phyloP scores from a whole-genome alignment of 2,329 filamentous ascomycete genomes.

The Cladosporium sp. region DNA sequence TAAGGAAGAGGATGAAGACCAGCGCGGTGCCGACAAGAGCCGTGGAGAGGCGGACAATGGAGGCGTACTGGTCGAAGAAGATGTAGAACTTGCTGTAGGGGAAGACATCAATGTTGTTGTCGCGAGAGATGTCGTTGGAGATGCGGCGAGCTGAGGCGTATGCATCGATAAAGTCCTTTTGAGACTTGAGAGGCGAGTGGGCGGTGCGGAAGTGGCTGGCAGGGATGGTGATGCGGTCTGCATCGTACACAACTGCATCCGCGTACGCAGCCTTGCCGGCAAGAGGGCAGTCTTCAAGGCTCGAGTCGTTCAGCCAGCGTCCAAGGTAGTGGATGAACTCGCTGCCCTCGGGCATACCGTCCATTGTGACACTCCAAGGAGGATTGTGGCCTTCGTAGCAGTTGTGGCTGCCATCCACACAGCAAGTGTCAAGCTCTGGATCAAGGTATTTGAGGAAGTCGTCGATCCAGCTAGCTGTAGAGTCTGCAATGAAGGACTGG shows the following conservation, averaged over 20 bases:
- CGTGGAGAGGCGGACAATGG: slow-evolving; percentile 77
- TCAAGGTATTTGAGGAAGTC: slow-evolving; percentile 98
- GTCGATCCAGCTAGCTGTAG: slow-evolving; percentile 93
- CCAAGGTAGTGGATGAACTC: slow-evolving; percentile 86
- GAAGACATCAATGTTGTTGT: slow-evolving; percentile 83
- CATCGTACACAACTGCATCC: slow-evolving; percentile 76
- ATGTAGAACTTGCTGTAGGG: slow-evolving; percentile 98
- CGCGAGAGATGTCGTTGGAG: slow-evolving; percentile 68
- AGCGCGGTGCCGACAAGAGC: slow-evolving; percentile 80
- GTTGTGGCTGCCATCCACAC: slow-evolving; percentile 59
- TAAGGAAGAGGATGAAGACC: slow-evolving; percentile 79
- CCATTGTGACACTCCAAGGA: slow-evolving; percentile 84
- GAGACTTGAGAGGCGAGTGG: slow-evolving; percentile 82
- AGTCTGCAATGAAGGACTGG: slow-evolving; percentile 82
- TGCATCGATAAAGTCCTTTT: slow-evolving; percentile 88
- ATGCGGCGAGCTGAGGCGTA: slow-evolving; percentile 90
- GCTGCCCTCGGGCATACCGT: slow-evolving; percentile 88
- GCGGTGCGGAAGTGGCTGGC: slow-evolving; percentile 91
- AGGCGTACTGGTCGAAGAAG: slow-evolving; percentile 96
- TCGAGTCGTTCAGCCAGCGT: slow-evolving; percentile 79
- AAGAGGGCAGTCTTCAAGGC: slow-evolving; percentile 80
- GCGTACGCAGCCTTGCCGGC: slow-evolving; percentile 87
- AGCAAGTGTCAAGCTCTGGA: slow-evolving; percentile 73
- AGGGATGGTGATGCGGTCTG: slow-evolving; percentile 64
- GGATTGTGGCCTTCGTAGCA: slow-evolving; percentile 80